Conservation (phyloP, 129 eudicot species). For the Flaveria sonorensis region DNA sequence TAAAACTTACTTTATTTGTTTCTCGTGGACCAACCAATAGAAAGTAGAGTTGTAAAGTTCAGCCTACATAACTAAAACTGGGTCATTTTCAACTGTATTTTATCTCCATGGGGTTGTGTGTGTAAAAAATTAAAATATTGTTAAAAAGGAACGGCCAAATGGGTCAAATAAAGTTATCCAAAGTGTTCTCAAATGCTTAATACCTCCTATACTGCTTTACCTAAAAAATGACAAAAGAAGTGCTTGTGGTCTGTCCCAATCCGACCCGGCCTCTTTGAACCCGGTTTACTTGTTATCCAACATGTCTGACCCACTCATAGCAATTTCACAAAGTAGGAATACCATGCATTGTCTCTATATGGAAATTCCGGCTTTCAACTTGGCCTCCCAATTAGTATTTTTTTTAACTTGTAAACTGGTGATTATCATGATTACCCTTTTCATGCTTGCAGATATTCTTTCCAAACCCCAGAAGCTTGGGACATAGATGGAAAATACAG, state of each 20-base stretch:
- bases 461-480: slow-evolving; percentile 95
- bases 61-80: background rate
- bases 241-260: background rate
- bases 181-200: background rate
- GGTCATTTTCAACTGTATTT: background rate
- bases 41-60: background rate
- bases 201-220: background rate
- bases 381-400: too few relatives aligned
- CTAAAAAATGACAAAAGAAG: background rate
- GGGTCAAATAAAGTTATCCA: background rate
- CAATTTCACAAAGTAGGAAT: background rate
- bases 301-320: background rate
- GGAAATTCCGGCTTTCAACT: too few relatives aligned
- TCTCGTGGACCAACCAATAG: background rate
- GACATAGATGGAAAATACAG: slow-evolving; percentile 65
- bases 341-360: background rate
- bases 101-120: background rate
- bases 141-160: background rate
- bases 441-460: slow-evolving; percentile 61
- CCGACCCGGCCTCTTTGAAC: background rate
- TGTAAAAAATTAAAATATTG: background rate
- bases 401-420: background rate
- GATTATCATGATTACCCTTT: background rate
- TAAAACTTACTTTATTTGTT: background rate
- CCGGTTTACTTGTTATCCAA: background rate